Percentiles rank a stretch among this genome's conserved stretches.
phyloP scores from a whole-genome alignment of 129 eudicot genomes.

The Centaurea solstitialis region DNA sequence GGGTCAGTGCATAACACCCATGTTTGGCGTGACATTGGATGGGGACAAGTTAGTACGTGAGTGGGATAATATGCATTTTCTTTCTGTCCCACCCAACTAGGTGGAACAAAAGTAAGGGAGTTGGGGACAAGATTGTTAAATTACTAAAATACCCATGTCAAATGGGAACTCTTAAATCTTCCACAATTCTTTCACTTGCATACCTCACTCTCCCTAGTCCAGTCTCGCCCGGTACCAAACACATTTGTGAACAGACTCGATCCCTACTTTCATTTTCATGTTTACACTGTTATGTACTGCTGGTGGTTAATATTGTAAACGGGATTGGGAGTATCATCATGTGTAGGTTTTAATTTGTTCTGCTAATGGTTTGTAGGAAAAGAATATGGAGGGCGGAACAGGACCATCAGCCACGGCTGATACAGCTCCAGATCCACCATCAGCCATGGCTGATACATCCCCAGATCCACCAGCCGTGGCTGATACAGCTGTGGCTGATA shows the following conservation, averaged over 20 bases:
- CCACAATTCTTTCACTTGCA: too few species aligned
- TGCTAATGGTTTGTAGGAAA: conserved; percentile 27
- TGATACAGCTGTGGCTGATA: conserved; percentile 14
- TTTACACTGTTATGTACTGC: neutral
- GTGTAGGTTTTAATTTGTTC: neutral
- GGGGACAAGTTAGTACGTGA: too few species aligned
- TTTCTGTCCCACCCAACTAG: too few species aligned
- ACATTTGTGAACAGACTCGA: neutral
- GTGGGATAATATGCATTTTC: too few species aligned
- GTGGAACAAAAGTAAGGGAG: too few species aligned
- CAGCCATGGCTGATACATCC: neutral
- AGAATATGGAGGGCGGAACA: conserved; percentile 20
- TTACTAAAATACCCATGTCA: neutral
- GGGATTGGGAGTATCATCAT: neutral
- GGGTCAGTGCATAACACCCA: too few species aligned
- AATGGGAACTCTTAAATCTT: too few species aligned
- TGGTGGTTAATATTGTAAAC: neutral
- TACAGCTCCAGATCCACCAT: conserved; percentile 4
- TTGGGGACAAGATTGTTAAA: too few species aligned
- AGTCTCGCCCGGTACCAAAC: too few species aligned
- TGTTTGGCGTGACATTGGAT: too few species aligned
- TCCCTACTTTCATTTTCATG: neutral
- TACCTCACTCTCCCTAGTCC: too few species aligned
- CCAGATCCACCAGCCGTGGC: neutral
- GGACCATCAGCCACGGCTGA: conserved; percentile 16